A percentile compares a stretch with the other conserved stretches of the same genome.
Conservation (phyloP, 495 filamentous ascomycete genomes). For the Aspergillus olivimuriae region DNA sequence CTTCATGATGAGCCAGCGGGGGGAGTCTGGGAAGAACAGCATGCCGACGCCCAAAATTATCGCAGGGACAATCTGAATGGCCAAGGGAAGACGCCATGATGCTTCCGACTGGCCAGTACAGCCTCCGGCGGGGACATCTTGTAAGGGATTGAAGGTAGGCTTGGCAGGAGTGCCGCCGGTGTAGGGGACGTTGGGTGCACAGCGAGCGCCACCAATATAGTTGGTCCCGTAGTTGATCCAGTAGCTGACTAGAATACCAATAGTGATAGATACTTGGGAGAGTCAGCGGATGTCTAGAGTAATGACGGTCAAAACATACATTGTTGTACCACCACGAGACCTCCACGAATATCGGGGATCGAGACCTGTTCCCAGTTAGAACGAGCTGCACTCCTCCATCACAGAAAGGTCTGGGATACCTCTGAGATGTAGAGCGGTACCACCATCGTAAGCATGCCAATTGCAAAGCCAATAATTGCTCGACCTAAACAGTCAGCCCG, state of each 20-base stretch:
- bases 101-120: constrained; percentile 55
- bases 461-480: constrained; percentile 57
- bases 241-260: constrained; percentile 78
- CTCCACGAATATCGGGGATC: constrained; percentile 58
- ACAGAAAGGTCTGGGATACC: constrained; percentile 6
- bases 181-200: constrained; percentile 40
- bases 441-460: constrained; percentile 34
- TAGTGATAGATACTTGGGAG: constrained; percentile 59
- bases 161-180: constrained; percentile 59
- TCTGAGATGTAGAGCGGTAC: constrained; percentile 41
- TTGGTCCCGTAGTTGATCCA: constrained; percentile 68
- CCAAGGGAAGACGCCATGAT: constrained; percentile 63
- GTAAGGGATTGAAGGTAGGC: constrained; percentile 34
- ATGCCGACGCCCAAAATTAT: constrained; percentile 61
- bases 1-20: constrained; percentile 72
- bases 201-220: constrained; percentile 36
- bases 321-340: constrained; percentile 72
- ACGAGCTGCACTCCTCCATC: background rate
- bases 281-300: background rate
- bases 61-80: constrained; percentile 56
- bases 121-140: constrained; percentile 33
- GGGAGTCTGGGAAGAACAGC: constrained; percentile 75
- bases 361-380: constrained; percentile 20
- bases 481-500: too few species aligned
- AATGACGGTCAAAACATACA: constrained; percentile 23